Evolutionary conservation across 2,329 filamentous ascomycete genomes (phyloP), one percentile per base, ranked within the genome.

Genomic region (Penicillium sp.): DNA sequence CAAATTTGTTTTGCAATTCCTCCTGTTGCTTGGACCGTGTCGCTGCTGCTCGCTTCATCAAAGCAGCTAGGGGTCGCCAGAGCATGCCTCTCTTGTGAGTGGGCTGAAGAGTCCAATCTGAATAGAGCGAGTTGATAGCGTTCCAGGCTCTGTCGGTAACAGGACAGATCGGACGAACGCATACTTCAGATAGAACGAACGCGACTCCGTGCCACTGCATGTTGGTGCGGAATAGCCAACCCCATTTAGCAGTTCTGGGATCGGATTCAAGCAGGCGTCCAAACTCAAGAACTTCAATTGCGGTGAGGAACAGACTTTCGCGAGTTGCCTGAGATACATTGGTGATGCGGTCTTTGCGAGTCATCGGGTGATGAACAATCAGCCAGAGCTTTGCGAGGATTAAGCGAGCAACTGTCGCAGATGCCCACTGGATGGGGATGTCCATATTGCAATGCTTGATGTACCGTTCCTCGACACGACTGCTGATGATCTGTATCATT

Each of bases 331-430:
- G 78, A 0, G 83, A 81, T 7, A 88, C 75, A 24, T 77, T 78
- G 8, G 76, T 70, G n/a, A 78, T 79, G 24, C 84, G 58, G 34
- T 69, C 81, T 31, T 80, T 79, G 47, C 85, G 81, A 29, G 88
- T 83, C 63, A 87, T 80, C 0, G 88, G 88, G 61, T 93, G 85
- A 63, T 93, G 88, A 2, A 90, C 81, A 54, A 91, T 81, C 33
- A 94, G 78, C 74, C 86, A 89, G 76, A 91, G 84, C 71, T 91
- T 93, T 47, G 85, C 85, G 73, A 91, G 82, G 56, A 92, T 84
- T 29, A 93, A 77, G 9, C 87, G 82, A 3, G 84, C 81, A 23
- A 89, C 78, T 26, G 87, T 87, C 4, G 83, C 85, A 7, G 82
- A 82, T 24, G 88, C 81, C 85, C 86, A 89, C 57, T 85, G 85